Base-by-base conservation (phyloP, 768 basidiomycete species). In the Tricholoma furcatifolium region DNA sequence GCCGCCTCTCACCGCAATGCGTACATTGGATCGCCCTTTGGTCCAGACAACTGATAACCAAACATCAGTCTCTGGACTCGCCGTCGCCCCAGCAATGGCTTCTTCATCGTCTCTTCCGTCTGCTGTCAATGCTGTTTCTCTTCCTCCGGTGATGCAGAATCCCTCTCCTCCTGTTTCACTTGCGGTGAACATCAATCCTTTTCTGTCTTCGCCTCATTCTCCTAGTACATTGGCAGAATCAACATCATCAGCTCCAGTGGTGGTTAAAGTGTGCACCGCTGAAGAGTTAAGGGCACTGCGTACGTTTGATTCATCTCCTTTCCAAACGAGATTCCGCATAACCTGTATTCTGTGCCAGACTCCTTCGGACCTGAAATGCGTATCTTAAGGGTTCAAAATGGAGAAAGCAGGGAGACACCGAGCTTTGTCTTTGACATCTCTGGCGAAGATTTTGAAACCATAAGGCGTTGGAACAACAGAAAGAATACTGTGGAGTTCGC, bases 381-480 rank as follows among this genome's bases (percentile, higher is more conserved):
- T 27, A 55, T 54, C 3, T 32, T 58, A 21, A 48, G 57, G 15
- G 36, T 61, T 40, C 43, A 56, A 24, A 50, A 48, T 17, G 63
- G 62, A n/a, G 39, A 47, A 20, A 32, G 24, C 21, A 32, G 21
- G 1, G 47, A 38, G 12, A 53, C 41, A 15, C 48, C 49, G 23
- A 63, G 45, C 15, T 48, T 71, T 18, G 43, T 27, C 7, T 64
- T 75, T 53, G 44, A 49, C 23, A 55, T 68, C 31, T 42, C 54
- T 8, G 64, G 72, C 20, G 50, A 55, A 12, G 56, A 65, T 6
- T 67, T 62, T 56, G 21, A 61, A 35, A 55, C 58, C 24, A 48
- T 75, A n/a, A 60, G 54, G 11, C 59, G 60, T 43, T 80, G 79
- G 79, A 67, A 64, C 4, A 67, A 71, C 43, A 67, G 74, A 61